Conservation (phyloP, 1,284 basidiomycete species). For the Mycena sp. region DNA sequence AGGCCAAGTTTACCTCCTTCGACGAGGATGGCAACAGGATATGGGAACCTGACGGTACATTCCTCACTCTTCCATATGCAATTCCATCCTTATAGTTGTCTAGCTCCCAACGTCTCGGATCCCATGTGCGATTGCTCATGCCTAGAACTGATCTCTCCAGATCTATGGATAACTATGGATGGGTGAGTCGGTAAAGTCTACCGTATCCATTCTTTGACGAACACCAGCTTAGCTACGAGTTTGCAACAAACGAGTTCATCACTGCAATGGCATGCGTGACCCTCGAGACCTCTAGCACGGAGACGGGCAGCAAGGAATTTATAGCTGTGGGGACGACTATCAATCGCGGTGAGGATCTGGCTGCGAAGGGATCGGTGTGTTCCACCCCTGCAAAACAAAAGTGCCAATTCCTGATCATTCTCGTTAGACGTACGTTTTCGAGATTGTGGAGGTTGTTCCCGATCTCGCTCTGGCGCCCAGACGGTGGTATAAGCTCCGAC, state of each 20-base stretch:
- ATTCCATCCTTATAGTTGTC: constrained; percentile 21
- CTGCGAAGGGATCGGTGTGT: constrained; percentile 88
- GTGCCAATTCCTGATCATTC: not conserved
- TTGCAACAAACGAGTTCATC: constrained; percentile 91
- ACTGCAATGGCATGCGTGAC: constrained; percentile 83
- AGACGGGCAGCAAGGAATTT: constrained; percentile 87
- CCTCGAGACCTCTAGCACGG: constrained; percentile 86
- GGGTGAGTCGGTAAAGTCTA: constrained; percentile 63
- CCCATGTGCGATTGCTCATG: constrained; percentile 84
- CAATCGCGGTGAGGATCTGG: constrained; percentile 94
- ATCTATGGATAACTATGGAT: constrained; percentile 87
- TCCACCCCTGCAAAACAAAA: constrained; percentile 6
- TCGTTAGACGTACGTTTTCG: constrained; percentile 78
- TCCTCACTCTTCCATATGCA: constrained; percentile 18
- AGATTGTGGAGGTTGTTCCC: constrained; percentile 83
- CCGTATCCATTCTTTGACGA: not conserved
- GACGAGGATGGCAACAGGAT: constrained; percentile 86
- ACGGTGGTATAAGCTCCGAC: constrained; percentile 81
- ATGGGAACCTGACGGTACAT: constrained; percentile 85
- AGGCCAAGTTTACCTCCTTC: constrained; percentile 86
- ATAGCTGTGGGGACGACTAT: constrained; percentile 95
- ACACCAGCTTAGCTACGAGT: constrained; percentile 79
- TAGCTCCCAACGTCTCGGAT: constrained; percentile 78
- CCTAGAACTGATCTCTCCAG: constrained; percentile 87
- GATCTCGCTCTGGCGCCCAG: constrained; percentile 63